Evolutionary conservation across 495 filamentous ascomycete genomes (phyloP), one percentile per base, ranked within the genome.

Genomic region (Hyaloscypha finlandica): DNA sequence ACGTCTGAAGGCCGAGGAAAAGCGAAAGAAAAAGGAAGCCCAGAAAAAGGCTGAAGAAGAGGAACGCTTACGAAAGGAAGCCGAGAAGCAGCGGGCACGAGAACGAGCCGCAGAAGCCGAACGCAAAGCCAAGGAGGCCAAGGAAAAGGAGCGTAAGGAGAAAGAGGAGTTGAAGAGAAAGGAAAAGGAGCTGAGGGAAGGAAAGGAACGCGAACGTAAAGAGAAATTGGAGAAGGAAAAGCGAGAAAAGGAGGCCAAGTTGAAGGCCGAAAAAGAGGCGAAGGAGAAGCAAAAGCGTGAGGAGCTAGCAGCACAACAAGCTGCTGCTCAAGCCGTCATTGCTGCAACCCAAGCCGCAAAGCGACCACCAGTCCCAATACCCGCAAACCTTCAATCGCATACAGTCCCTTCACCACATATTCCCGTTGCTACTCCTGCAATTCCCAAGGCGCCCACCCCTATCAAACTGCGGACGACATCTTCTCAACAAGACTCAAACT

Each of bases 1-100:
- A 72, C 84, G 86, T 59, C 77, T 80, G 60, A 95, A 89, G 78
- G 88, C 89, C 35, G 95, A 97, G 75, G 95, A 97, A 75, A 94
- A 92, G 74, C 85, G 91, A 29, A 95, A 90, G 83, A 94, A 94
- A 80, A 91, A 89, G 68, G 95, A 99, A 71, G 90, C 91, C n/a
- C 92, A 96, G 75, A 92, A 89, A 70, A 96, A 91, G 77, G 91
- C 90, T 32, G 90, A 91, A 71, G 92, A 97, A 65, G 94, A 97
- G 71, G 95, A 97, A 70, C 88, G 90, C 32, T 80, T 85, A 57
- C 85, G 87, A 64, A 93, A 91, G 74, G 92, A 96, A 73, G 87
- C 85, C 1, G 93, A 94, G 74, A 90, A 89, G 73, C 87, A 90
- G 69, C 86, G 88, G 68, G 88, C 90, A 53, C 87, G 92, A 64